Evolutionary conservation across 257 asterid species (phyloP), one percentile per base, ranked within the genome.

Genomic region (Anisodus tanguticus): DNA sequence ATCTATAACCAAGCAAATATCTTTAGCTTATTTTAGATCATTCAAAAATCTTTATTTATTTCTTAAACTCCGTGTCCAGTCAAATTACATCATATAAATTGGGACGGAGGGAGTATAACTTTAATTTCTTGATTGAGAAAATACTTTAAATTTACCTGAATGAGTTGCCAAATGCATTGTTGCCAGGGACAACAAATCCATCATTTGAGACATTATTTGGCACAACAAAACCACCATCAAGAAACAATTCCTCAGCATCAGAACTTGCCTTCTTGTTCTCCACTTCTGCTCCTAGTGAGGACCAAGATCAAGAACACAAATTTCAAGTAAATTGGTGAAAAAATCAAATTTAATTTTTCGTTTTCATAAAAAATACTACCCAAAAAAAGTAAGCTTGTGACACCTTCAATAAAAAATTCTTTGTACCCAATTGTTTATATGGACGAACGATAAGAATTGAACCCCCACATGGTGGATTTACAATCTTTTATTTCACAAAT

Each of bases 111-210:
- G 35, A 31, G 1, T 31, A 11, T 55, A 59, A 41, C 8, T 58
- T 15, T 55, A 35, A 13, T n/a, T 22, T 82, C 6, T 41, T 37
- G 16, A 59, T 12, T 15, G 15, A 31, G 41, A 37, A 58, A 70
- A 66, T 12, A 5, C 8, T 37, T n/a, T 68, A 62, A 59, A 67
- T 22, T 37, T n/a, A 87, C 91, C 91, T 87, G 84, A 89, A 89
- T 13, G 88, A 68, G 47, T 87, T 82, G 74, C 91, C 91, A 84
- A 89, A 89, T 35, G 91, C 84, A 86, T 89, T 87, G 71, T 58
- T 80, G 9, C 70, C 82, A 19, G 91, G 88, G 12, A 85, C 88
- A 82, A 76, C 83, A 80, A 86, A 88, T 55, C 67, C 85, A 71
- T 35, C 85, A 41, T 53, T 39, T 3, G 62, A 55, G 35, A 51